Evolutionary conservation across 2,329 filamentous ascomycete species (phyloP).

Genomic region (Didymella sp.): DNA sequence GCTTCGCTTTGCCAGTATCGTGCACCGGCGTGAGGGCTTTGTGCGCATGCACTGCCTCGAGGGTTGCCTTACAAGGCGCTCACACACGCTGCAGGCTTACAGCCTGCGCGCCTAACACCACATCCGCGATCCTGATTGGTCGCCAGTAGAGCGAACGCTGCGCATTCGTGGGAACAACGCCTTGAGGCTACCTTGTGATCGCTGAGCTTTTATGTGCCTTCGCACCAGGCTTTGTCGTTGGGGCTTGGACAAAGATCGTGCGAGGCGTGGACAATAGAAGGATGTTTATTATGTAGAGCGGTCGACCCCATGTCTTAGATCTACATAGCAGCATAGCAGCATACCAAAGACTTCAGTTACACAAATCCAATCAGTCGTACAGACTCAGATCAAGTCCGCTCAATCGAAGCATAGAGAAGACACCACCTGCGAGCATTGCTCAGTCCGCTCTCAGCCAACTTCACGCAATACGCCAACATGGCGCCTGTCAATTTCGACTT

Average conservation of each 20-base stretch:
- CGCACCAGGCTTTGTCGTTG: slow-evolving; percentile 3
- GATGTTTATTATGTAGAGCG: slow-evolving; percentile 14
- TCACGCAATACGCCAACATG: no score
- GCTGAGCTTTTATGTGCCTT: neutral
- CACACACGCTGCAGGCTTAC: slow-evolving; percentile 12
- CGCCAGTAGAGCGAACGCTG: no score
- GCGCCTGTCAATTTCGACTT: slow-evolving; percentile 1
- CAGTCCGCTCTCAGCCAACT: neutral
- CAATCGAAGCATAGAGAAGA: neutral
- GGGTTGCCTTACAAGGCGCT: slow-evolving; percentile 12
- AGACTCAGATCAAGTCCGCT: neutral
- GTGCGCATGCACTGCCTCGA: slow-evolving; percentile 12
- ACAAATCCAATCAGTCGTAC: neutral
- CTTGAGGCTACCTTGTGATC: neutral
- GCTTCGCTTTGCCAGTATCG: neutral
- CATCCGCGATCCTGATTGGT: neutral
- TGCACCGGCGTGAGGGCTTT: neutral
- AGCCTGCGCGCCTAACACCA: slow-evolving; percentile 3
- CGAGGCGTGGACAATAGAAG: neutral
- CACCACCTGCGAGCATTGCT: neutral
- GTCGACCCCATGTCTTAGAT: neutral
- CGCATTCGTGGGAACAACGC: neutral
- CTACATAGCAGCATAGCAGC: neutral
- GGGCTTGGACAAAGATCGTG: slow-evolving; percentile 1
- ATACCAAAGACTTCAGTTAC: neutral